These are phyloP conservation scores for Saussurea involucrata DNA, from an alignment of 129 eudicot species.

Conservation along the genomic window DNA sequence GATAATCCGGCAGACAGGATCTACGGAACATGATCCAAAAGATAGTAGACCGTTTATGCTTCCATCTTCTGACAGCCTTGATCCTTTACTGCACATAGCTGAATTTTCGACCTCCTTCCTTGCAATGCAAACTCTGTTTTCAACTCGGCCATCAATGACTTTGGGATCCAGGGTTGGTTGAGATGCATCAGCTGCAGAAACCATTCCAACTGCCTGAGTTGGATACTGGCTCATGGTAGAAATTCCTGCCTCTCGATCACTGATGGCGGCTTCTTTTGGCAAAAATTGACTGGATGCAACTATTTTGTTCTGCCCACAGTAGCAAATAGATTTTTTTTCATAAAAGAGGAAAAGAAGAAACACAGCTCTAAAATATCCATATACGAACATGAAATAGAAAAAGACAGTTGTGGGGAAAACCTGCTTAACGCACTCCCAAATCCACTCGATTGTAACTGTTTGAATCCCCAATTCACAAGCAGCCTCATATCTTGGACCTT, in stretches of 20 bases:
- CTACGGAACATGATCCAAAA: not conserved
- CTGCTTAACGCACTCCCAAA: slow-evolving; percentile 76
- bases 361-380: not conserved
- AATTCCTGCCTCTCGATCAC: slow-evolving; percentile 66
- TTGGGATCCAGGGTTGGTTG: slow-evolving; percentile 35
- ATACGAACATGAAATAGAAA: not conserved
- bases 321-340: slow-evolving; percentile 4
- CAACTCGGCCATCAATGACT: slow-evolving; percentile 20
- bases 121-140: not conserved
- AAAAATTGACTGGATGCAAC: slow-evolving; percentile 42
- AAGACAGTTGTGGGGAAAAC: slow-evolving; percentile 27
- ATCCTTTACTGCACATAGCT: slow-evolving; percentile 38
- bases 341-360: not conserved
- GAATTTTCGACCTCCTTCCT: slow-evolving; percentile 31
- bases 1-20: not conserved
- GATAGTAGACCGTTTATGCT: no score
- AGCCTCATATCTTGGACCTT: slow-evolving; percentile 70
- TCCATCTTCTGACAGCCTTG: slow-evolving; percentile 37
- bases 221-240: slow-evolving; percentile 73
- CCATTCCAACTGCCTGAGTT: slow-evolving; percentile 58
- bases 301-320: slow-evolving; percentile 53
- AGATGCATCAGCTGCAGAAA: slow-evolving; percentile 42
- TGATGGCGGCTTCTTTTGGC: slow-evolving; percentile 63
- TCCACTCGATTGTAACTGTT: slow-evolving; percentile 75
- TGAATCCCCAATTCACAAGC: slow-evolving; percentile 74